phyloP scores from a whole-genome alignment of 2,329 filamentous ascomycete species.

The Rhynchosporium graminicola region DNA sequence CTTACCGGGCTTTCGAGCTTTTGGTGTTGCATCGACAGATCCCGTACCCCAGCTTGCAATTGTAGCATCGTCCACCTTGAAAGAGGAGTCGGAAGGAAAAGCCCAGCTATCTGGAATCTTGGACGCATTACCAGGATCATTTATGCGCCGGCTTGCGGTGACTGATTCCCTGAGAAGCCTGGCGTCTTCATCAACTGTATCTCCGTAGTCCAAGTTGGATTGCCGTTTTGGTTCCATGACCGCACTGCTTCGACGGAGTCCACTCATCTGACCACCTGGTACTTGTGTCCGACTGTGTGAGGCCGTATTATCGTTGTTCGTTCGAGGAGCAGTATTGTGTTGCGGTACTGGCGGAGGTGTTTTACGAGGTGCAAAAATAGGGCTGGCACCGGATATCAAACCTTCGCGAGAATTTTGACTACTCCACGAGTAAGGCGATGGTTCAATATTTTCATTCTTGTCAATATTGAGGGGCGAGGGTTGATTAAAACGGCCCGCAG shows the following conservation, averaged over 20 bases:
- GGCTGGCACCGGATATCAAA: conserved; percentile 37
- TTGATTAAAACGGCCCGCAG: conserved; percentile 29
- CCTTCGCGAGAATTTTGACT: conserved; percentile 39
- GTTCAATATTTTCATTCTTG: conserved; percentile 33
- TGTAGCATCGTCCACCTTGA: conserved; percentile 28
- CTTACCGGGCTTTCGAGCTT: conserved; percentile 29
- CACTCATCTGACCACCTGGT: conserved; percentile 26
- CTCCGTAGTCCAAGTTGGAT: conserved; percentile 35
- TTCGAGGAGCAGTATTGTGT: conserved; percentile 27
- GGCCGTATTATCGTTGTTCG: conserved; percentile 18
- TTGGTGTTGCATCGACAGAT: conserved; percentile 33
- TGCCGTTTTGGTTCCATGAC: conserved; percentile 32
- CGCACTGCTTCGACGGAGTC: conserved; percentile 39
- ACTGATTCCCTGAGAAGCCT: conserved; percentile 39
- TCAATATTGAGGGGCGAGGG: conserved; percentile 38
- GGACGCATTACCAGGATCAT: conserved; percentile 29
- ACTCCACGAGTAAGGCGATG: conserved; percentile 39
- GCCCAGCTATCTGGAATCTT: conserved; percentile 37
- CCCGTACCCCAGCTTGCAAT: conserved; percentile 27
- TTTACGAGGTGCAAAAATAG: conserved; percentile 22
- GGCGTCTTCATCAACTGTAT: conserved; percentile 40
- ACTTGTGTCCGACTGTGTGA: conserved; percentile 25
- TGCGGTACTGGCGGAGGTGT: conserved; percentile 32
- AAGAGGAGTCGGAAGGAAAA: conserved; percentile 28
- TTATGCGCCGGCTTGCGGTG: conserved; percentile 35